Percentiles rank a stretch among this genome's conserved stretches.
Evolutionary conservation across 1,284 basidiomycete species (phyloP).

Genomic region (Termitomyces sp.): DNA sequence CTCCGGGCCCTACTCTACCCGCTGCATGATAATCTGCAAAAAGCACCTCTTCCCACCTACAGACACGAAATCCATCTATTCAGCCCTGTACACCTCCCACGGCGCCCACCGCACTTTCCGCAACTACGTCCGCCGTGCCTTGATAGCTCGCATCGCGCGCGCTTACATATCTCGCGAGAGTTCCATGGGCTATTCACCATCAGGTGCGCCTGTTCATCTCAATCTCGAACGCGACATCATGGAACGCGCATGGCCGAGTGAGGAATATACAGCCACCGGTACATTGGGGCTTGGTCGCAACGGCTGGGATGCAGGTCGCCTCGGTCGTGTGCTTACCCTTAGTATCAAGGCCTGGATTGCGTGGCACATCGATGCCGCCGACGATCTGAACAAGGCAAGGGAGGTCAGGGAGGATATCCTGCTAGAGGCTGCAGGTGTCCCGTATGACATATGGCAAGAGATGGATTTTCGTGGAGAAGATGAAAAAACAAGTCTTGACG

Average conservation of each 20-base stretch:
- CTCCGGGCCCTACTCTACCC: conserved; percentile 57
- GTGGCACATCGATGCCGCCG: conserved; percentile 23
- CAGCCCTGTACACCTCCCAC: conserved; percentile 42
- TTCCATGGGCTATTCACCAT: conserved; percentile 48
- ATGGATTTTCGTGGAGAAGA: conserved; percentile 55
- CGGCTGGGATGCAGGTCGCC: conserved; percentile 57
- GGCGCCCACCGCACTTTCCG: conserved; percentile 68
- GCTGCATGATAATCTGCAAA: conserved; percentile 58
- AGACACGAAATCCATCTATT: conserved; percentile 1
- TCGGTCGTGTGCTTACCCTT: conserved; percentile 48
- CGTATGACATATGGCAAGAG: conserved; percentile 69
- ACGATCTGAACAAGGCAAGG: conserved; percentile 23
- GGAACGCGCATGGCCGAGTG: conserved; percentile 66
- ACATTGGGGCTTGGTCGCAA: conserved; percentile 27
- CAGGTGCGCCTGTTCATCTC: conserved; percentile 54
- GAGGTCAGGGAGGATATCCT: conserved; percentile 52
- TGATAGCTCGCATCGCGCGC: conserved; percentile 57
- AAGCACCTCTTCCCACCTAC: conserved; percentile 34
- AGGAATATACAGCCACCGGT: conserved; percentile 39
- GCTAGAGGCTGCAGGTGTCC: conserved; percentile 59
- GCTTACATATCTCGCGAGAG: conserved; percentile 54
- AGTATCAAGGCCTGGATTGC: conserved; percentile 56
- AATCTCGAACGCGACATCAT: conserved; percentile 56
- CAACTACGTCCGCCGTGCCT: conserved; percentile 53
- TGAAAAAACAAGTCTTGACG: conserved; percentile 48